Percentiles rank a stretch among this genome's conserved stretches.
Evolutionary conservation across 2,329 filamentous ascomycete species (phyloP).

Genomic region (Tolypocladium paradoxum): DNA sequence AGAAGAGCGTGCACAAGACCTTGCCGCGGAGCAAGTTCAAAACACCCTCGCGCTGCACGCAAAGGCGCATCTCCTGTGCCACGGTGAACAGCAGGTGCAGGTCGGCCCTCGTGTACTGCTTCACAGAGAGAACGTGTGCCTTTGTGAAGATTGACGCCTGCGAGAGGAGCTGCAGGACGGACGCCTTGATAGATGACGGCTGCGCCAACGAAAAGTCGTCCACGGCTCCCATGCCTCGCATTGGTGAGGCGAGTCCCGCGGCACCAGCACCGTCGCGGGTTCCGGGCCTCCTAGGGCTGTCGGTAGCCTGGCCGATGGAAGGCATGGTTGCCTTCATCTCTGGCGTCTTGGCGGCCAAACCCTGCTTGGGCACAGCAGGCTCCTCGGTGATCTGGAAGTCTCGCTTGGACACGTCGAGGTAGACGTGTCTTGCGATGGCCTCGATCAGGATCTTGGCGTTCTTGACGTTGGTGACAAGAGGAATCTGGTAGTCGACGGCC

Average conservation of each 20-base stretch:
- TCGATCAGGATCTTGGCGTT: constrained; percentile 96
- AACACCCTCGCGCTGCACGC: constrained; percentile 84
- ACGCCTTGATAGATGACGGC: constrained; percentile 43
- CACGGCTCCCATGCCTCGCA: constrained; percentile 13
- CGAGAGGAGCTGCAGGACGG: constrained; percentile 62
- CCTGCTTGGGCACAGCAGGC: constrained; percentile 56
- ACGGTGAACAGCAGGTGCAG: constrained; percentile 92
- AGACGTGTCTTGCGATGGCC: constrained; percentile 81
- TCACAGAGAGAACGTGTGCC: constrained; percentile 82
- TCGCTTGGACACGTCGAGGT: constrained; percentile 69
- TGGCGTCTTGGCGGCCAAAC: constrained; percentile 48
- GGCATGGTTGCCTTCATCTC: constrained; percentile 40
- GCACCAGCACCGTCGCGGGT: constrained; percentile 13
- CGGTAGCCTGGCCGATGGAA: constrained; percentile 22
- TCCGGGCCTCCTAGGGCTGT: constrained; percentile 23
- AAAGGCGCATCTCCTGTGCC: constrained; percentile 93
- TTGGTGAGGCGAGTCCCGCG: constrained; percentile 10
- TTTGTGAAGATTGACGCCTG: constrained; percentile 76
- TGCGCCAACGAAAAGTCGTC: constrained; percentile 38
- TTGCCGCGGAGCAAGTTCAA: constrained; percentile 78
- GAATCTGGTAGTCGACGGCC: constrained; percentile 96
- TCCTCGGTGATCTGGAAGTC: constrained; percentile 89
- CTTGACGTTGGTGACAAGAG: constrained; percentile 96
- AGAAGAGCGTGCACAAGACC: constrained; percentile 89
- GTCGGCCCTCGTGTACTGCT: constrained; percentile 78